Base-by-base conservation (phyloP, 1,139 yeast species). In the Scheffersomyces illinoinensis region DNA sequence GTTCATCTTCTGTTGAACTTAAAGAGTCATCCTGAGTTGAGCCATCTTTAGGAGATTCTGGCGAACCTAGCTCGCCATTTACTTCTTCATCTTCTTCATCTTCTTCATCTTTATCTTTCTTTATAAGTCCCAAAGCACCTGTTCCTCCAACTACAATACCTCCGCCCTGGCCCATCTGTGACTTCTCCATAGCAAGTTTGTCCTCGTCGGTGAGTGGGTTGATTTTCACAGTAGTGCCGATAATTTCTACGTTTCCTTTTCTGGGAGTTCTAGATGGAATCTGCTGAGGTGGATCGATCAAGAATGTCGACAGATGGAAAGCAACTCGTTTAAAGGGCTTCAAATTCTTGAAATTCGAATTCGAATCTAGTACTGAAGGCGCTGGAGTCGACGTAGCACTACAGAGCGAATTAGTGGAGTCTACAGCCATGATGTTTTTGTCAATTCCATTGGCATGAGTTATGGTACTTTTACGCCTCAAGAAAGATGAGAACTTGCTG, bases 121-220 rank as follows among this genome's bases (percentile, higher is more conserved):
- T 70, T 18, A 69, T 57, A 60, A 78, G 68, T 53, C 83, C 85
- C 56, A 88, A 73, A 52, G 89, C 87, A 0, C 91, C 92, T 5
- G 90, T 79, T 0, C 96, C 96, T 43, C 96, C 96, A 48, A 90
- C 93, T 3, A 89, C 92, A 21, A 89, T 79, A 19, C 95, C 95
- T n/a, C 89, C 86, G 26, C 89, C 88, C 23, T 81, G 76, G 0
- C 87, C 83, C 59, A 78, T 73, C 60, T 83, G 74, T 1, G 87
- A 76, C 58, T 83, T 82, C 56, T 83, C 76, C 12, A 70, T 67
- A 7, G 69, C 69, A 18, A 59, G 56, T 64, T 80, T 83, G 57
- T 88, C 93, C 56, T 86, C 89, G 23, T 89, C 86, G 2, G 86
- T 76, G 50, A 89, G 72, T 47, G 89, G 88, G 64, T 87, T 87